Evolutionary conservation across 2,329 filamentous ascomycete species (phyloP).

Genomic region (Aotearoamyces nothofagi): DNA sequence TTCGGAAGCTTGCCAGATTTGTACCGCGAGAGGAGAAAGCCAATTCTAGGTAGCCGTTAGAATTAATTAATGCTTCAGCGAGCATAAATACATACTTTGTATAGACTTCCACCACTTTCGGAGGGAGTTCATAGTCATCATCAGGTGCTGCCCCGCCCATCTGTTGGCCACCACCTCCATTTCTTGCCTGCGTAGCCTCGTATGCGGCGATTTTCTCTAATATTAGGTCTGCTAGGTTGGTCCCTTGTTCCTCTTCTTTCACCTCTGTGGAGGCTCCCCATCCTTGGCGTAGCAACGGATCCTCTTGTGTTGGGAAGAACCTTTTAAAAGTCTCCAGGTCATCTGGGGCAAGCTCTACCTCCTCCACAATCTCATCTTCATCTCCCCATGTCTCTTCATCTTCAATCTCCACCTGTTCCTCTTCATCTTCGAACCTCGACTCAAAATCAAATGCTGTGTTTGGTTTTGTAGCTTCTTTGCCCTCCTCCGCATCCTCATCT

Average conservation of each 20-base stretch:
- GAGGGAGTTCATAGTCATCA: constrained; percentile 73
- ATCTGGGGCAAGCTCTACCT: constrained; percentile 71
- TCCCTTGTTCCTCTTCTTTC: constrained; percentile 33
- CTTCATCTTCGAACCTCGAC: constrained; percentile 48
- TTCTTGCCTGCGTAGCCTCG: constrained; percentile 48
- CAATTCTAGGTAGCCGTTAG: constrained; percentile 40
- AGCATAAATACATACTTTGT: constrained; percentile 49
- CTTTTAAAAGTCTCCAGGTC: constrained; percentile 85
- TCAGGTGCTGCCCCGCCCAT: constrained; percentile 32
- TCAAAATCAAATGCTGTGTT: constrained; percentile 69
- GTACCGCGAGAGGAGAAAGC: constrained; percentile 77
- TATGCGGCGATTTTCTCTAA: constrained; percentile 87
- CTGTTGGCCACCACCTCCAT: constrained; percentile 12
- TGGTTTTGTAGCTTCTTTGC: constrained; percentile 22
- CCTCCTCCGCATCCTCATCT: constrained; percentile 57
- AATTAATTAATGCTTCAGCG: constrained; percentile 5
- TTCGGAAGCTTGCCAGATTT: constrained; percentile 95
- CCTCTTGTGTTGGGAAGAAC: constrained; percentile 62
- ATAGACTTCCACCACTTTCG: constrained; percentile 89
- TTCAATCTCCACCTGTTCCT: constrained; percentile 33
- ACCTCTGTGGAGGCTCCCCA: constrained; percentile 22
- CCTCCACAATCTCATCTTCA: constrained; percentile 57
- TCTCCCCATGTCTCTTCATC: constrained; percentile 58
- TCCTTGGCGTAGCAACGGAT: constrained; percentile 15
- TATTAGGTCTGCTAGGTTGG: constrained; percentile 85